These are phyloP conservation scores for Ceratocystiopsis brevicomis DNA, from an alignment of 2,329 filamentous ascomycete genomes.

Conservation along the genomic window DNA sequence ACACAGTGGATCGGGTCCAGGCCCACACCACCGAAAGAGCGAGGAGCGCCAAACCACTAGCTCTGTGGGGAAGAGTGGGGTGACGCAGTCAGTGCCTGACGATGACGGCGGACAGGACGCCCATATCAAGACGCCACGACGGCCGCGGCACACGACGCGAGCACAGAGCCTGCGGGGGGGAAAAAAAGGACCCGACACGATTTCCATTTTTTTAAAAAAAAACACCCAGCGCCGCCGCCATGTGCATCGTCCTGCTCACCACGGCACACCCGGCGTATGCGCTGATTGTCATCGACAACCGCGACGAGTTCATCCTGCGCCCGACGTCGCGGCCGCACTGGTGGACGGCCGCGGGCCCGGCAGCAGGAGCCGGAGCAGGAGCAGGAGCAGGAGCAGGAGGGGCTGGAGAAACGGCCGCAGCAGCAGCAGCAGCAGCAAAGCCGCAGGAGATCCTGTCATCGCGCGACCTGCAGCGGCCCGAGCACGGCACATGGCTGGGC, in stretches of 20 bases:
- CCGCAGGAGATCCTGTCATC: constrained; percentile 33
- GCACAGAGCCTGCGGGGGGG: no score
- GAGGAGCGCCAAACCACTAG: no score
- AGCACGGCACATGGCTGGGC: constrained; percentile 48
- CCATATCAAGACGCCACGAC: no score
- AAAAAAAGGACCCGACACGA: no score
- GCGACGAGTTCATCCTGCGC: constrained; percentile 52
- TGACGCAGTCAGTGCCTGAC: no score
- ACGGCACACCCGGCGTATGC: constrained; percentile 59
- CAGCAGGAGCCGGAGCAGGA: constrained; percentile 11
- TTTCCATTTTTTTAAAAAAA: neutral
- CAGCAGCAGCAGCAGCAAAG: constrained; percentile 1
- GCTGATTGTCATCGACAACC: constrained; percentile 58
- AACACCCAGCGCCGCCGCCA: constrained; percentile 18
- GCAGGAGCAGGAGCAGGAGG: neutral
- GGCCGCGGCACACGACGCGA: no score
- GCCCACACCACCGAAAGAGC: no score
- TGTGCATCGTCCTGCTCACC: constrained; percentile 64
- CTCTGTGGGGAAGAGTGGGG: no score
- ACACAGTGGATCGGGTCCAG: no score
- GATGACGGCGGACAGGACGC: no score
- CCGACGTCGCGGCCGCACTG: constrained; percentile 45
- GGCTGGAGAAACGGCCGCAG: neutral
- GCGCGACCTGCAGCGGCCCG: constrained; percentile 40
- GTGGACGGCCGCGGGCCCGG: constrained; percentile 40